phyloP scores from a whole-genome alignment of 345 rosid species.

The Cardamine chenopodiifolia region DNA sequence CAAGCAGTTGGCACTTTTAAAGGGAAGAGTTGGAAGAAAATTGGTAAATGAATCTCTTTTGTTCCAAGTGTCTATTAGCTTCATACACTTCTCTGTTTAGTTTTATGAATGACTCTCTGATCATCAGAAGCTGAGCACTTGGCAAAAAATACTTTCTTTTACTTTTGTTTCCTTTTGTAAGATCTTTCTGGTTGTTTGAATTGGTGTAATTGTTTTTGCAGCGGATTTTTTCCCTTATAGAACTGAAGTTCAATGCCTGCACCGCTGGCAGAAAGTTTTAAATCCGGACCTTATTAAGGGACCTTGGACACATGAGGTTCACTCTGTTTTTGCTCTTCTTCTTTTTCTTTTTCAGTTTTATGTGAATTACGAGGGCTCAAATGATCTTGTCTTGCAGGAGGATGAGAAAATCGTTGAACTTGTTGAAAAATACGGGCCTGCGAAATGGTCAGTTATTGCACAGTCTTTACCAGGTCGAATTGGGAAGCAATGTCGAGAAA shows the following conservation, averaged over 20 bases:
- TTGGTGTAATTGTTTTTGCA: constrained; percentile 44
- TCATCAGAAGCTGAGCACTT: not conserved
- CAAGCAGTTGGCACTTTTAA: constrained; percentile 69
- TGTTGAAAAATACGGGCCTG: constrained; percentile 75
- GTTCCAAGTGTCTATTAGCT: not conserved
- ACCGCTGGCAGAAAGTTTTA: constrained; percentile 99
- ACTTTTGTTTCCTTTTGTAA: not conserved
- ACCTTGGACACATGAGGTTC: constrained; percentile 97
- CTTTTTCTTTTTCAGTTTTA: not conserved
- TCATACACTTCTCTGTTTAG: not conserved
- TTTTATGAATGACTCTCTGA: not conserved
- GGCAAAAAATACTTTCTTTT: not conserved
- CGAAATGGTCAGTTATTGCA: constrained; percentile 94
- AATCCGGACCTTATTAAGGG: constrained; percentile 97
- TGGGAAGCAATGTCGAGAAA: constrained; percentile 98
- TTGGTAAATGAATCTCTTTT: constrained; percentile 49
- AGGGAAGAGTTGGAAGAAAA: constrained; percentile 92
- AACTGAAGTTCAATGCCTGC: constrained; percentile 98
- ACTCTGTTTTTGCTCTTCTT: not conserved
- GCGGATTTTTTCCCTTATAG: constrained; percentile 82
- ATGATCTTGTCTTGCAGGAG: constrained; percentile 55
- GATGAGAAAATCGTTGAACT: constrained; percentile 84
- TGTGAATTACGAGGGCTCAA: constrained; percentile 20
- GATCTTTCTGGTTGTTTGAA: constrained; percentile 6
- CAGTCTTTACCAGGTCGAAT: constrained; percentile 93